Evolutionary conservation across 2,329 filamentous ascomycete species (phyloP).

Genomic region (Fusarium nisikadoi): DNA sequence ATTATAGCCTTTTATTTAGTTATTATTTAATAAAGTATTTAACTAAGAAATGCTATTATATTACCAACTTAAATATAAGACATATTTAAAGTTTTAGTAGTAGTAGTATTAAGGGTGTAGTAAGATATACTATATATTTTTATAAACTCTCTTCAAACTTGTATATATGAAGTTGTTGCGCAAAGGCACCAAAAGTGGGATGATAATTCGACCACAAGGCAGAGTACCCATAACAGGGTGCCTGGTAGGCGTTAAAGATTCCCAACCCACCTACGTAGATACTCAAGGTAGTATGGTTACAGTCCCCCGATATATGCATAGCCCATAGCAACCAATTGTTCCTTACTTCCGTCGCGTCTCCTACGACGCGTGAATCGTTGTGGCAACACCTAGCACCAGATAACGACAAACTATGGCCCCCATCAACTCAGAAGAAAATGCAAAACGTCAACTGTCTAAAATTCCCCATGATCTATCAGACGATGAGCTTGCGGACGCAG

Average conservation of each 20-base stretch:
- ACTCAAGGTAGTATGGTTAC: background rate
- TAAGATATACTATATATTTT: background rate
- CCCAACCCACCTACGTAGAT: background rate
- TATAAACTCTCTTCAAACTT: background rate
- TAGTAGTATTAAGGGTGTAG: background rate
- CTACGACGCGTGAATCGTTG: slow-evolving; percentile 43
- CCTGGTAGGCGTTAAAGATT: background rate
- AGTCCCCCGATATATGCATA: slow-evolving; percentile 37
- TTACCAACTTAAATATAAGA: background rate
- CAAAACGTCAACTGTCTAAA: slow-evolving; percentile 26
- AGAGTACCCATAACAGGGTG: background rate
- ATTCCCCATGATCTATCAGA: slow-evolving; percentile 74
- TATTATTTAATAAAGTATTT: background rate
- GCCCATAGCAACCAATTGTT: slow-evolving; percentile 33
- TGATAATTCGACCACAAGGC: background rate
- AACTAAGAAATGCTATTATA: background rate
- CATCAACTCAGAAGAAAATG: slow-evolving; percentile 29
- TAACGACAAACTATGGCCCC: slow-evolving; percentile 41
- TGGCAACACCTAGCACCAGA: slow-evolving; percentile 14
- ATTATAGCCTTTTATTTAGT: background rate
- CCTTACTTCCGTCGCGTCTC: slow-evolving; percentile 45
- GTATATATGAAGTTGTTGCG: background rate
- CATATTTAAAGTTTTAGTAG: too few relatives aligned
- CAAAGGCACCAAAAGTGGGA: background rate
- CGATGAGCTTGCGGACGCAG: slow-evolving; percentile 82